Base-by-base conservation (phyloP, 441 rosid species). In the Pelargonium fulgidum region DNA sequence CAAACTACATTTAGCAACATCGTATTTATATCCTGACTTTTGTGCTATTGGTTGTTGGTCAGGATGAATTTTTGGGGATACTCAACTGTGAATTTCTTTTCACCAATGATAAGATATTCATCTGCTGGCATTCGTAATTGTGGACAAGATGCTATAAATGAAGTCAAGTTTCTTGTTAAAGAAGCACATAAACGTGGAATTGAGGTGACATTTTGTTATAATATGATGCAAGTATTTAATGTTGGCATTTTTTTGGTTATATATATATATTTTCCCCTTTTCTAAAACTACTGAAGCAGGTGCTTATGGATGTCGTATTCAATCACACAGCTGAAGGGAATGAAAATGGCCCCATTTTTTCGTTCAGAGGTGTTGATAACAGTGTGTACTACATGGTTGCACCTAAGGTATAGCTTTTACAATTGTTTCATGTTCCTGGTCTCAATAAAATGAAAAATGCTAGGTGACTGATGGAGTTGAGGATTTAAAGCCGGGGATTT, bases 41-140 rank as follows among this genome's bases (percentile, higher is more conserved):
- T 67, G 47, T 39, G 44, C 14, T 65, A 69, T 52, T 4, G 44
- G 70, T 68, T 70, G 70, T 75, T 75, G 66, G 73, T 45, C 89
- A 93, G 98, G 94, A 73, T 89, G 79, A 93, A 93, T 72, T 93
- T 93, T 77, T 93, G 98, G 98, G 98, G 98, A 76, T 93, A 93
- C 77, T 93, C 98, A 13, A 88, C 97, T 47, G 62, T 93, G 80
- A 86, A 85, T 71, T 91, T 77, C 86, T 93, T 91, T 79, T 88
- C 98, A 56, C 98, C 98, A 29, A 93, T 93, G 98, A 75, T 86
- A 68, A 87, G 96, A 85, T 93, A 93, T 80, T 84, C 96, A 71
- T 87, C 90, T 66, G 76, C 82, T 78, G 93, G 88, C 72, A 75
- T 69, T 24, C 68, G 54, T 48, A 86, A 82, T 67, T 83, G 82